Base-by-base conservation (phyloP, 495 filamentous ascomycete species). In the Penicillium subrubescens region DNA sequence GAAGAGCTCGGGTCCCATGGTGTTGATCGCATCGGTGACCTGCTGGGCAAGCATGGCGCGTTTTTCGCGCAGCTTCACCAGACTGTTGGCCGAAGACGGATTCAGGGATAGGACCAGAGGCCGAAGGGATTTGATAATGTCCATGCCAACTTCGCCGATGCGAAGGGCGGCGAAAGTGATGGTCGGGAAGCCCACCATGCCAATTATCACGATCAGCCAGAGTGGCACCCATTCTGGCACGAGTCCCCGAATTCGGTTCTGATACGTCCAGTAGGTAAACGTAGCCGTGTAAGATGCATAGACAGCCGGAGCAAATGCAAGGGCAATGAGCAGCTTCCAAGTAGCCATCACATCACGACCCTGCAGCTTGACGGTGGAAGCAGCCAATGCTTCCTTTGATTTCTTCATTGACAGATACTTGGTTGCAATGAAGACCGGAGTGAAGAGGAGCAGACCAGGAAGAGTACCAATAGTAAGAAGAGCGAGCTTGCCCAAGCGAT, bases 81-180 rank as follows among this genome's bases (percentile, higher is more conserved):
- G 84, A 12, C 88, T 91, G 76, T 96, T 96, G 73, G 88, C 88
- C 1, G 91, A 92, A 10, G 87, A 87, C 2, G 95, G 95, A 67
- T 90, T 90, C 62, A 99, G 83, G 54, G 88, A 92, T n/a, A 97
- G 78, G n/a, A 96, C 78, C 10, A 99, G 87, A 1, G 95, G 95
- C 1, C 91, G 86, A 14, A 99, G 87, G 0, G 95, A 98, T 77
- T 98, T 99, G 78, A 93, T 66, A 53, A 99, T 97, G 71, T 99
- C 95, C 94, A 99, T 98, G 34, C 93, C 95, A 55, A 94, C 88
- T 75, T 99, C 95, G 48, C 95, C 95, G 70, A 98, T 96, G 6
- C 95, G 90, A 37, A 99, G 88, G 10, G 96, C 93, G 3, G 92
- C 94, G 72, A 96, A 97, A 5, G 93, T 97, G 75, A 97, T 90